Evolutionary conservation across 805 yeast species (phyloP).

Genomic region (Kuraishia molischiana): DNA sequence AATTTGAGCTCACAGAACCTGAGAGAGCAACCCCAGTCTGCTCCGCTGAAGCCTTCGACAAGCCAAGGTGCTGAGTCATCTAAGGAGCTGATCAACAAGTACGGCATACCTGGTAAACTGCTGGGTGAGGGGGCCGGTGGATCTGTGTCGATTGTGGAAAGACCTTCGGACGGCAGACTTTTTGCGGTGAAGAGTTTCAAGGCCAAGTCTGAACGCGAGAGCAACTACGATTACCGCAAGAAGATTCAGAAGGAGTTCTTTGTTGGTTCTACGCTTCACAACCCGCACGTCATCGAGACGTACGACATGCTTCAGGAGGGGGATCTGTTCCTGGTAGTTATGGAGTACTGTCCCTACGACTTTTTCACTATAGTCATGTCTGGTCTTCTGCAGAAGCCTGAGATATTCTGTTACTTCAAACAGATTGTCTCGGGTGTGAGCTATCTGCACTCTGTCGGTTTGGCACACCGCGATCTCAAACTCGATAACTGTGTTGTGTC

Average conservation of each 20-base stretch:
- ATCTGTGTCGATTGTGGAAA: slow-evolving; percentile 70
- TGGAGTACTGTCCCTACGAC: slow-evolving; percentile 91
- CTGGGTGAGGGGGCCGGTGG: slow-evolving; percentile 95
- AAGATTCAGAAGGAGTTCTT: slow-evolving; percentile 79
- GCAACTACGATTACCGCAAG: slow-evolving; percentile 58
- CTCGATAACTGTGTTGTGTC: slow-evolving; percentile 89
- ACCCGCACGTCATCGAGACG: slow-evolving; percentile 74
- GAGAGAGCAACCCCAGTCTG: not conserved
- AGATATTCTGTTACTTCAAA: slow-evolving; percentile 71
- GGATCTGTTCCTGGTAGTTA: slow-evolving; percentile 57
- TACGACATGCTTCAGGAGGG: slow-evolving; percentile 70
- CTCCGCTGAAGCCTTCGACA: not conserved
- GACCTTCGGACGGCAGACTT: slow-evolving; percentile 46
- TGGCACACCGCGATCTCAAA: slow-evolving; percentile 90
- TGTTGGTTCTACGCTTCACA: slow-evolving; percentile 69
- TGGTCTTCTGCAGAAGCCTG: slow-evolving; percentile 62
- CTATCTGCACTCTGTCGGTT: slow-evolving; percentile 71
- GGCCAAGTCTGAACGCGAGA: slow-evolving; percentile 49
- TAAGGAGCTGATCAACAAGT: slow-evolving; percentile 41
- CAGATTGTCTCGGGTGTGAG: slow-evolving; percentile 71
- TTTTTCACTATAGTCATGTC: slow-evolving; percentile 91
- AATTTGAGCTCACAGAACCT: not conserved
- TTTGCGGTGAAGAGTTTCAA: slow-evolving; percentile 88
- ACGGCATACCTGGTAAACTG: slow-evolving; percentile 64
- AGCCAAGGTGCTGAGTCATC: slow-evolving; percentile 29